phyloP scores from a whole-genome alignment of 768 basidiomycete species.

The Hortiboletus flavorubellus region DNA sequence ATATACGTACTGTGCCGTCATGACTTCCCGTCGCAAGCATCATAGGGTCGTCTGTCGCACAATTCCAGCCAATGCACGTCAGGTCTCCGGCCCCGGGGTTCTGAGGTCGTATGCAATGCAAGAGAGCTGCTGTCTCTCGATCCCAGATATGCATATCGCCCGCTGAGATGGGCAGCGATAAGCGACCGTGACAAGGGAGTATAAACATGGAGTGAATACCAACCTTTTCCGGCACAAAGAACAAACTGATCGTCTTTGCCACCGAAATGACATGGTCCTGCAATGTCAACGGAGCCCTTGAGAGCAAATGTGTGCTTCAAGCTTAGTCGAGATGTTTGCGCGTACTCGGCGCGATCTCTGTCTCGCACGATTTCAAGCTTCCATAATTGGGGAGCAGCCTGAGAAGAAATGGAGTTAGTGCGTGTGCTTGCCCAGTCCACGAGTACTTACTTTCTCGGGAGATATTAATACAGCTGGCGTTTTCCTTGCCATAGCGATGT shows the following conservation, averaged over 20 bases:
- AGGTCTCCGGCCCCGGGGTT: conserved; percentile 54
- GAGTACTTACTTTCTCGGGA: conserved; percentile 25
- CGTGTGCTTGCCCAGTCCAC: conserved; percentile 6
- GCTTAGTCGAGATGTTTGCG: conserved; percentile 29
- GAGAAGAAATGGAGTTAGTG: conserved; percentile 11
- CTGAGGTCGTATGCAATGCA: conserved; percentile 68
- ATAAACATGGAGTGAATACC: conserved; percentile 1
- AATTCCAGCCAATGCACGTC: conserved; percentile 82
- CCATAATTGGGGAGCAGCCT: conserved; percentile 81
- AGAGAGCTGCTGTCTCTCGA: conserved; percentile 66
- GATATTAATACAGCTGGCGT: conserved; percentile 43
- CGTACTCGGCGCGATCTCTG: conserved; percentile 35
- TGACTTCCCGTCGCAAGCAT: conserved; percentile 73
- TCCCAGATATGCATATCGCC: conserved; percentile 89
- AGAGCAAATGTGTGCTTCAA: conserved; percentile 73
- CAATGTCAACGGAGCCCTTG: conserved; percentile 64
- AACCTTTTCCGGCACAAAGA: conserved; percentile 74
- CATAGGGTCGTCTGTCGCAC: conserved; percentile 45
- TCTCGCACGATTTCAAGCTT: conserved; percentile 64
- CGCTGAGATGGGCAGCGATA: conserved; percentile 38
- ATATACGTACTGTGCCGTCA: conserved; percentile 72
- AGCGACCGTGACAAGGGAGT: not conserved
- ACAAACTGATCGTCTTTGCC: conserved; percentile 77
- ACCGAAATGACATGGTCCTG: conserved; percentile 80
- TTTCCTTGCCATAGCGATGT: conserved; percentile 45